phyloP scores from a whole-genome alignment of 2,329 filamentous ascomycete genomes.

The Apiospora kogelbergensis region DNA sequence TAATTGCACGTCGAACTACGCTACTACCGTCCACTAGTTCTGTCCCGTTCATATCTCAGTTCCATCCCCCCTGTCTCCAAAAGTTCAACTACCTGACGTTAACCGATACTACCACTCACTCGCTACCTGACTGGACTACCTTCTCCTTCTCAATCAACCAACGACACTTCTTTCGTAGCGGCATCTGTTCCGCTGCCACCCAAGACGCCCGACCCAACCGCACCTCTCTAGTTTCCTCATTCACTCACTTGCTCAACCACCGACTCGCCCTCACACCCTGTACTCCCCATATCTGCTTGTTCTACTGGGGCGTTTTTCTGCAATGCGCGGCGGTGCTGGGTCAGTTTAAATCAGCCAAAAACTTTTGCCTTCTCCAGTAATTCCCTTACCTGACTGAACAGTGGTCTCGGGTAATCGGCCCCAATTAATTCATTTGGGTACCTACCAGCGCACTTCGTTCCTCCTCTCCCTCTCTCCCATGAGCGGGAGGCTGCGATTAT shows the following conservation, averaged over 20 bases:
- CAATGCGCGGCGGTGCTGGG: constrained; percentile 5
- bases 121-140: background rate
- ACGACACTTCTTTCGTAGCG: background rate
- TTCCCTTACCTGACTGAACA: constrained; percentile 7
- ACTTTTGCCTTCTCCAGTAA: background rate
- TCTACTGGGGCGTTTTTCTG: background rate
- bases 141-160: background rate
- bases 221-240: background rate
- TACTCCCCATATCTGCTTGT: background rate
- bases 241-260: background rate
- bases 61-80: background rate
- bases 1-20: background rate
- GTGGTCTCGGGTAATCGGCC: constrained; percentile 6
- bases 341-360: constrained; percentile 8
- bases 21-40: constrained; percentile 1
- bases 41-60: background rate
- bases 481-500: constrained; percentile 5
- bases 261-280: background rate
- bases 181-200: constrained; percentile 2
- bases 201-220: background rate
- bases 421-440: background rate
- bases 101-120: background rate
- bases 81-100: background rate
- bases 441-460: background rate
- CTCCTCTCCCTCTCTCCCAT: background rate